Percentiles rank a stretch among this genome's conserved stretches.
phyloP scores from a whole-genome alignment of 2,329 filamentous ascomycete species.

The Pseudogymnoascus pannorum region DNA sequence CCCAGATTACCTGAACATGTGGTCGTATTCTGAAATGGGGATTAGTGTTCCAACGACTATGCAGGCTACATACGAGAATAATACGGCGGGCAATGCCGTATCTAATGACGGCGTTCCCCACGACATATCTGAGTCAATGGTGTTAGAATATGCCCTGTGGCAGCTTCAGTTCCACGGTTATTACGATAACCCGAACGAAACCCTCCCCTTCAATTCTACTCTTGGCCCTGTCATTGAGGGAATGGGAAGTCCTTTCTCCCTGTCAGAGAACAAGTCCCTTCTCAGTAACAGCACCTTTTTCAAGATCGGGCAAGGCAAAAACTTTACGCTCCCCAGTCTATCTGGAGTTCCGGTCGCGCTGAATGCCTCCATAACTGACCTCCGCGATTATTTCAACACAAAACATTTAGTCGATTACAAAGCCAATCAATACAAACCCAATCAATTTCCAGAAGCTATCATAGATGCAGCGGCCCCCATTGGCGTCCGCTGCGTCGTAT shows the following conservation, averaged over 20 bases:
- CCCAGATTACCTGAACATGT: not conserved
- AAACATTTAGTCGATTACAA: not conserved
- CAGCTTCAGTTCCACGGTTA: not conserved
- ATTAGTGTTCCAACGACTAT: not conserved
- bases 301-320: not conserved
- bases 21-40: conserved; percentile 1
- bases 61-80: not conserved
- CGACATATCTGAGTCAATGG: not conserved
- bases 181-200: not conserved
- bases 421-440: too few relatives aligned
- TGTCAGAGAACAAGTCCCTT: not conserved
- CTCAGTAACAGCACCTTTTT: not conserved
- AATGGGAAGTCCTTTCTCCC: not conserved
- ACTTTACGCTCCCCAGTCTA: not conserved
- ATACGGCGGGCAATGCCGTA: too few relatives aligned
- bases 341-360: not conserved
- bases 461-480: not conserved
- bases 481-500: not conserved
- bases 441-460: not conserved
- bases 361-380: not conserved
- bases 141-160: not conserved
- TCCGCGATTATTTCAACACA: not conserved
- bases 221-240: not conserved
- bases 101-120: not conserved
- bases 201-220: not conserved